phyloP scores from a whole-genome alignment of 768 basidiomycete genomes.

The Suillus hirtellus region DNA sequence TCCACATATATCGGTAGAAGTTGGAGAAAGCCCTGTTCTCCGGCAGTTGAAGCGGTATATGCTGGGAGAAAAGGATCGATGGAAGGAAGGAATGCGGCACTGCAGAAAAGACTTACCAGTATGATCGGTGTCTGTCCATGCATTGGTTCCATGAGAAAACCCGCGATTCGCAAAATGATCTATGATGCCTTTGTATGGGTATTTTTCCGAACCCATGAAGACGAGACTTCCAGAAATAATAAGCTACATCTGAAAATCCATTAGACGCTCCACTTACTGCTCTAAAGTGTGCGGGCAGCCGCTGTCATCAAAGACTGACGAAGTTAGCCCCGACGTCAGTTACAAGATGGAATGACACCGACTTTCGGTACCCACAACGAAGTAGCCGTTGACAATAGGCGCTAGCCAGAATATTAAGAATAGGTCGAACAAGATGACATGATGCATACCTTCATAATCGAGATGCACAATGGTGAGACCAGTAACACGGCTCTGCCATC shows the following conservation, averaged over 20 bases:
- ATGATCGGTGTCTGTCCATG: slow-evolving; percentile 96
- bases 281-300: slow-evolving; percentile 97
- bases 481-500: slow-evolving; percentile 85
- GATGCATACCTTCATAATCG: slow-evolving; percentile 77
- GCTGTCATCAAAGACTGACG: slow-evolving; percentile 85
- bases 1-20: slow-evolving; percentile 89
- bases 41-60: slow-evolving; percentile 95
- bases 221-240: slow-evolving; percentile 57
- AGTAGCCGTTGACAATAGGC: slow-evolving; percentile 89
- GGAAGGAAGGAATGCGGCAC: neutral
- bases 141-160: slow-evolving; percentile 90
- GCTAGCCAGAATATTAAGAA: slow-evolving; percentile 44
- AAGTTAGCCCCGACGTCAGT: neutral
- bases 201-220: slow-evolving; percentile 94
- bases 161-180: slow-evolving; percentile 94
- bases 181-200: slow-evolving; percentile 94
- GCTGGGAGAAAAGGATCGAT: slow-evolving; percentile 37
- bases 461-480: slow-evolving; percentile 91
- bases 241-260: neutral
- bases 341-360: slow-evolving; percentile 25
- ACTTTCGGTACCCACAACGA: slow-evolving; percentile 91
- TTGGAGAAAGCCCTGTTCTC: slow-evolving; percentile 87
- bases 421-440: slow-evolving; percentile 6
- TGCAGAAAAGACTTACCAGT: slow-evolving; percentile 41
- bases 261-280: slow-evolving; percentile 57